Conservation (phyloP, 148 eudicot species). For the Suaeda aralocaspica region DNA sequence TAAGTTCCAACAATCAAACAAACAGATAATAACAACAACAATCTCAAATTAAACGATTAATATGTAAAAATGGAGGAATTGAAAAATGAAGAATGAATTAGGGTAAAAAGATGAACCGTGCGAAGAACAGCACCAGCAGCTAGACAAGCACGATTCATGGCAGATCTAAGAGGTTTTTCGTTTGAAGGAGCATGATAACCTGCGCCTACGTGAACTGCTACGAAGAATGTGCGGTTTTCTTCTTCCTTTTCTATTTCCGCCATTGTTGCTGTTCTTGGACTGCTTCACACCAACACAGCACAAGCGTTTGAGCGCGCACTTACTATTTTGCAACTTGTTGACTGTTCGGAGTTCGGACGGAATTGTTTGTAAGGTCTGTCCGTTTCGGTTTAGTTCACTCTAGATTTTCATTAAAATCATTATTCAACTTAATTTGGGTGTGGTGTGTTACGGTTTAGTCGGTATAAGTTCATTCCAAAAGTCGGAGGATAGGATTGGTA, state of each 20-base stretch:
- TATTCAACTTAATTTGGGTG: too few relatives aligned
- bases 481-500: too few relatives aligned
- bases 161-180: slow-evolving; percentile 65
- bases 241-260: slow-evolving; percentile 31
- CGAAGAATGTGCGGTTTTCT: slow-evolving; percentile 49
- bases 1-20: not conserved
- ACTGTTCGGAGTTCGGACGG: too few relatives aligned
- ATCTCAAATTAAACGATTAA: not conserved
- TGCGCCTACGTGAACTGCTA: slow-evolving; percentile 96
- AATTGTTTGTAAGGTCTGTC: too few relatives aligned
- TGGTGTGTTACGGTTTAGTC: too few relatives aligned
- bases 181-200: slow-evolving; percentile 87
- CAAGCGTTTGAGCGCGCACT: too few relatives aligned
- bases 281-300: too few relatives aligned
- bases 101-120: slow-evolving; percentile 33
- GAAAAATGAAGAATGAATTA: not conserved
- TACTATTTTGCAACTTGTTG: too few relatives aligned
- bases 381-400: too few relatives aligned
- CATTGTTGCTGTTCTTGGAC: not conserved
- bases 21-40: not conserved
- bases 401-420: too few relatives aligned
- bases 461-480: too few relatives aligned
- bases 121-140: slow-evolving; percentile 72
- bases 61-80: not conserved
- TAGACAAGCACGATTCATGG: slow-evolving; percentile 81